Base-by-base conservation (phyloP, 2,329 filamentous ascomycete species). In the Bisporella sp. region DNA sequence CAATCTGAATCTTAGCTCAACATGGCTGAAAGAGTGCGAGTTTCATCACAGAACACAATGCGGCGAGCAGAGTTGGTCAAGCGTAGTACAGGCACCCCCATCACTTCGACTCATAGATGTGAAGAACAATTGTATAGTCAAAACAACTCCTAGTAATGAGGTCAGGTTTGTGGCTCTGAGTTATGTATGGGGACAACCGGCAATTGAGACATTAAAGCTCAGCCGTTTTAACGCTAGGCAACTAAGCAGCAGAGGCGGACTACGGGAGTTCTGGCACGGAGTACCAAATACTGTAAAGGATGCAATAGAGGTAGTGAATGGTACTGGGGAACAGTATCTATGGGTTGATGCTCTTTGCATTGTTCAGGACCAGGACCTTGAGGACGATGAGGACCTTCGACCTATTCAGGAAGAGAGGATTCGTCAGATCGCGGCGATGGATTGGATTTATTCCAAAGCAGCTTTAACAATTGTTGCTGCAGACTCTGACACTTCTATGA, bases 281-380 rank as follows among this genome's bases (percentile, higher is more conserved):
- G 46, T 45, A 39, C 55, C 55, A 21, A 46, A 31, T 52, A 50
- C 57, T 35, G 59, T 60, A n/a, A 45, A 56, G 39, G 60, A 64
- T 46, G 55, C 54, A 8, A 56, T 66, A 4, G 41, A n/a, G 4
- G 55, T 58, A 12, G 59, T 57, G 0, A 41, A 35, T n/a, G 40
- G 31, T 4, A 51, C 66, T 3, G 55, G 60, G 2, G 45, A 55
- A 6, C 50, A 52, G 5, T 65, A 63, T 45, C 46, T 67, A 0
- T 66, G 64, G 64, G 51, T 66, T 8, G 64, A 66, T 50, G 47
- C 55, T 31, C 59, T 62, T 39, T 67, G 64, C 46, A 64, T 67
- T 21, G 45, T 56, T 33, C 60, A 37, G 8, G 35, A 37, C 35
- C 8, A 65, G 41, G 40, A 45, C 7, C 40, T 53, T 41, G n/a